These are phyloP conservation scores for Sphagnum tenellum DNA, from an alignment of 225 moss, liverwort and hornwort species.

Conservation along the genomic window DNA sequence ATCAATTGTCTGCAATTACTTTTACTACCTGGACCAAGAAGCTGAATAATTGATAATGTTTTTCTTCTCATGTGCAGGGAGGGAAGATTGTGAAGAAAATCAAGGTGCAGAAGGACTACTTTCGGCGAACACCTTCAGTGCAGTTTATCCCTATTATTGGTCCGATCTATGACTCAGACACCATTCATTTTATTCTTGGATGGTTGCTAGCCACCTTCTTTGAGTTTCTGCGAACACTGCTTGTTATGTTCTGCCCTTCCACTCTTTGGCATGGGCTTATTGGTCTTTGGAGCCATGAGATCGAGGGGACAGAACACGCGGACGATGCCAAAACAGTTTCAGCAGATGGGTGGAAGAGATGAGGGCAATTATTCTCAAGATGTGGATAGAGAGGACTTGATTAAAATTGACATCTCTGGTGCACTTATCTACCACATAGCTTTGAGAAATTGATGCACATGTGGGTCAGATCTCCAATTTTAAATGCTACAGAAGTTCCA, in stretches of 20 bases:
- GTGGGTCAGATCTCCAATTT: too few relatives aligned
- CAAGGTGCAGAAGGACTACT: slow-evolving; percentile 20
- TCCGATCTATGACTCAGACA: slow-evolving; percentile 17
- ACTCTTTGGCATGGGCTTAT: slow-evolving; percentile 6
- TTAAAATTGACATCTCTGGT: too few relatives aligned
- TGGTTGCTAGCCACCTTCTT: slow-evolving; percentile 5
- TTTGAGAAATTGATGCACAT: too few relatives aligned
- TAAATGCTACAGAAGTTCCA: too few relatives aligned
- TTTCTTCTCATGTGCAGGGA: slow-evolving; percentile 1
- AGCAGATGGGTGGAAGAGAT: too few relatives aligned
- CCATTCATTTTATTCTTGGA: slow-evolving; percentile 11
- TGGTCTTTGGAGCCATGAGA: neutral
- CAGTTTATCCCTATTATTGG: slow-evolving; percentile 17
- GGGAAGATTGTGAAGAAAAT: slow-evolving; percentile 26
- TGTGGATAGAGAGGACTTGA: too few relatives aligned
- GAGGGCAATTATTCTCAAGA: too few relatives aligned
- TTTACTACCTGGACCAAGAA: too few relatives aligned
- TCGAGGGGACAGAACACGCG: neutral
- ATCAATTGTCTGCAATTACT: too few relatives aligned
- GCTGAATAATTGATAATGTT: too few relatives aligned
- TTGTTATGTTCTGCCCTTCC: neutral
- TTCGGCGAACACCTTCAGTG: slow-evolving; percentile 17
- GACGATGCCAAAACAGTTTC: too few relatives aligned
- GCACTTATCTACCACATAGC: too few relatives aligned
- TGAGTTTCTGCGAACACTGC: neutral